Percentiles rank a stretch among this genome's conserved stretches.
phyloP scores from a whole-genome alignment of 2,329 filamentous ascomycete genomes.

The Phoma sp. region DNA sequence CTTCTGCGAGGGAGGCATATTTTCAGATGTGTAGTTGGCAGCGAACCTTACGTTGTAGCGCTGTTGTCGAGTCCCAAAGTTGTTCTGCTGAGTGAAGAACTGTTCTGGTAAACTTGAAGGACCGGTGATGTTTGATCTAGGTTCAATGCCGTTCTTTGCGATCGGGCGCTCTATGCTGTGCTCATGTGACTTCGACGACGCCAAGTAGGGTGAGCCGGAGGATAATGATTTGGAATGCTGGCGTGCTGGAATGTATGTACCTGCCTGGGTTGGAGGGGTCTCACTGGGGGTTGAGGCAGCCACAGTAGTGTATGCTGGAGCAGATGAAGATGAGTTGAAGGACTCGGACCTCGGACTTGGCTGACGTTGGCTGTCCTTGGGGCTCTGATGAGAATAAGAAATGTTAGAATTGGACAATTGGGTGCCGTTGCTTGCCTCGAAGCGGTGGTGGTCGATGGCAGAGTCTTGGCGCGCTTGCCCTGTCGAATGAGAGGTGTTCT shows the following conservation, averaged over 20 bases:
- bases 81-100: constrained; percentile 15
- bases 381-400: constrained; percentile 23
- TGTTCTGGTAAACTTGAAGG: constrained; percentile 14
- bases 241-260: constrained; percentile 3
- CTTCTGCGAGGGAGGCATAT: constrained; percentile 28
- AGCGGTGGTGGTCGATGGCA: constrained; percentile 24
- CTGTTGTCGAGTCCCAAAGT: constrained; percentile 25
- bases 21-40: constrained; percentile 26
- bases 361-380: constrained; percentile 7
- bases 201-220: not conserved
- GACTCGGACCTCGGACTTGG: constrained; percentile 8
- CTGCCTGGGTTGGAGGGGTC: constrained; percentile 5
- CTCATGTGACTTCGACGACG: constrained; percentile 22
- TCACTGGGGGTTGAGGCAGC: constrained; percentile 11
- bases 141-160: constrained; percentile 7
- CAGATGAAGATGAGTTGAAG: constrained; percentile 12
- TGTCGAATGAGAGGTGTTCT: constrained; percentile 14
- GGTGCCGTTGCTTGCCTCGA: constrained; percentile 23
- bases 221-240: constrained; percentile 16
- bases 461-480: constrained; percentile 30
- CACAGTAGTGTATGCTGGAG: constrained; percentile 13
- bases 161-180: constrained; percentile 11
- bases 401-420: constrained; percentile 20
- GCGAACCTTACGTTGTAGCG: constrained; percentile 37
- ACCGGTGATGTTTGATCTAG: constrained; percentile 11